Evolutionary conservation across 352 stramenopile species (phyloP).

Genomic region (Blastocystis sp.): DNA sequence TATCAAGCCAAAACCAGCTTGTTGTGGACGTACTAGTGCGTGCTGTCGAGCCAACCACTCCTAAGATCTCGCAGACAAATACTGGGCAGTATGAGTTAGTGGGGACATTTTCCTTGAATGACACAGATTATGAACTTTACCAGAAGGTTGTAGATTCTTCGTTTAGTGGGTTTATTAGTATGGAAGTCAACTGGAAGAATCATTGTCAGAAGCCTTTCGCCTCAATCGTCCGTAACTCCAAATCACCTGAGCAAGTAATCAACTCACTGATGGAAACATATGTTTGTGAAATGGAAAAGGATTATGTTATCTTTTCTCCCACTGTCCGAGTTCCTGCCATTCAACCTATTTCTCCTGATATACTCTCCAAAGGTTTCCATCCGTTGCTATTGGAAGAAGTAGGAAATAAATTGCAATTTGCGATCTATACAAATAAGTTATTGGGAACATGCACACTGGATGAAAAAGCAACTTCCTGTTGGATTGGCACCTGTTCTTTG

Average conservation of each 20-base stretch:
- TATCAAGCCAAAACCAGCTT: background rate
- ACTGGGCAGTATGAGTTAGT: background rate
- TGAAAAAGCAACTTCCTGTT: no score
- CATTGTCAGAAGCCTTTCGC: background rate
- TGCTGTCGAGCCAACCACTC: background rate
- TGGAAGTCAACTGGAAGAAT: background rate
- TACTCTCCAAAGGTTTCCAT: no score
- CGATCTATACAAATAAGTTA: no score
- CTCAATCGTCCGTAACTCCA: background rate
- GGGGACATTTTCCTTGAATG: background rate
- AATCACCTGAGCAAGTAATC: background rate
- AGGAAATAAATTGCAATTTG: no score
- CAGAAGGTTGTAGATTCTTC: background rate
- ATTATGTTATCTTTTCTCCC: background rate
- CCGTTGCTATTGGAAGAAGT: no score
- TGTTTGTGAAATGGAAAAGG: no score
- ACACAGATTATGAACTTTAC: constrained; percentile 16
- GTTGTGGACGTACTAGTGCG: constrained; percentile 25
- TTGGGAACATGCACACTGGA: no score
- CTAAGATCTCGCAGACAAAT: background rate
- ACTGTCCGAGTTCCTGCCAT: background rate
- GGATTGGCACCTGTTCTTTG: no score
- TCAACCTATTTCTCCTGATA: background rate
- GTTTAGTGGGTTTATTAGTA: background rate
- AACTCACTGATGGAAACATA: background rate